Evolutionary conservation across 495 filamentous ascomycete species (phyloP).

Genomic region (Achaetomiella virescens): DNA sequence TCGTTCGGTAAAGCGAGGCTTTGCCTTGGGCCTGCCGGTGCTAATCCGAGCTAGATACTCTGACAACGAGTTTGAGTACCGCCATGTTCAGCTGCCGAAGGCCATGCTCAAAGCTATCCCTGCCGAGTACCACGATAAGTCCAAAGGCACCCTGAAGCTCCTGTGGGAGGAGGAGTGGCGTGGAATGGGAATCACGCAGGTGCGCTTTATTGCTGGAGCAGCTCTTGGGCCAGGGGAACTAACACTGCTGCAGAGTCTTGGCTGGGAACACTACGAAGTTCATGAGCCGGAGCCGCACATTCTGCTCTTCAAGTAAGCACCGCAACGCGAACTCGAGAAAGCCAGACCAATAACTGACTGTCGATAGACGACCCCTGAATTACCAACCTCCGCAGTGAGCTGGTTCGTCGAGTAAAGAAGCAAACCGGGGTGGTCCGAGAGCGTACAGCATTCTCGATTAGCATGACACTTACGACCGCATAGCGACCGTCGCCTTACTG

Average conservation of each 20-base stretch:
- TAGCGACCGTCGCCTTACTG: slow-evolving; percentile 36
- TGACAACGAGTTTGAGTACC: slow-evolving; percentile 86
- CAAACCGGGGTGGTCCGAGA: slow-evolving; percentile 5
- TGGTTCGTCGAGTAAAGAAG: background rate
- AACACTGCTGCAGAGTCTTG: slow-evolving; percentile 62
- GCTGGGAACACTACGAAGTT: slow-evolving; percentile 99
- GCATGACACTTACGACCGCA: slow-evolving; percentile 33
- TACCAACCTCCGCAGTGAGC: slow-evolving; percentile 63
- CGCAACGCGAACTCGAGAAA: background rate
- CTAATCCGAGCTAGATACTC: slow-evolving; percentile 56
- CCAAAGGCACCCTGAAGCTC: slow-evolving; percentile 88
- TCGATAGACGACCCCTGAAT: slow-evolving; percentile 70
- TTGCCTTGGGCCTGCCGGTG: background rate
- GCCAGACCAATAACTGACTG: background rate
- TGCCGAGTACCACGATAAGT: slow-evolving; percentile 85
- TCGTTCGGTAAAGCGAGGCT: background rate
- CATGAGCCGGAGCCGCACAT: slow-evolving; percentile 98
- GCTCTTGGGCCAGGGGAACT: background rate
- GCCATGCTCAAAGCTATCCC: slow-evolving; percentile 97
- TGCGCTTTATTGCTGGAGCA: slow-evolving; percentile 30
- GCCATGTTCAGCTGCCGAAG: slow-evolving; percentile 95
- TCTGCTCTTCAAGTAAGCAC: slow-evolving; percentile 87
- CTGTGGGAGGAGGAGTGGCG: slow-evolving; percentile 99
- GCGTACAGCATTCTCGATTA: slow-evolving; percentile 25
- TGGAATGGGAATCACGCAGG: slow-evolving; percentile 92